Conservation (phyloP, 176 grass and related monocot genomes). For the Ananas comosus region DNA sequence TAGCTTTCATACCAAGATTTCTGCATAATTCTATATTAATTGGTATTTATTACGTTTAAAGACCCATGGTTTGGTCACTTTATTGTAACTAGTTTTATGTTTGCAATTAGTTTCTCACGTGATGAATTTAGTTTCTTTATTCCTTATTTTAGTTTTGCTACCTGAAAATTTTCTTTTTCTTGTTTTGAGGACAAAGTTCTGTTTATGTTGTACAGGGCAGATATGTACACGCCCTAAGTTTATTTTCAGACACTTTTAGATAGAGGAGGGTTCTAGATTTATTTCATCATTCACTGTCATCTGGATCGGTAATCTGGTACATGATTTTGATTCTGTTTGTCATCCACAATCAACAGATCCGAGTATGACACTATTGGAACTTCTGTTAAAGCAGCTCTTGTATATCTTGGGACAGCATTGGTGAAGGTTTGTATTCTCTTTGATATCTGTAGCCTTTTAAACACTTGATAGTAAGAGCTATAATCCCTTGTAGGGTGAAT, state of each 20-base stretch:
- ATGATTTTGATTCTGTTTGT: constrained; percentile 11
- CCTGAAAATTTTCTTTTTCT: too few species aligned
- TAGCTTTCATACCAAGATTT: too few species aligned
- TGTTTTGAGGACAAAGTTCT: too few species aligned
- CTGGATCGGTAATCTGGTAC: neutral
- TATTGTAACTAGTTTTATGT: too few species aligned
- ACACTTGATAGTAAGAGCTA: neutral
- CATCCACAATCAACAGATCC: constrained; percentile 35
- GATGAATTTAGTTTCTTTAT: too few species aligned
- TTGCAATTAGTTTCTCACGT: too few species aligned
- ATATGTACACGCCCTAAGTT: too few species aligned
- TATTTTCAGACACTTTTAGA: too few species aligned
- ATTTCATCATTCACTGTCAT: neutral
- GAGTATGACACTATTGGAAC: constrained; percentile 96
- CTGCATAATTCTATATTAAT: too few species aligned
- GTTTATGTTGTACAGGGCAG: too few species aligned
- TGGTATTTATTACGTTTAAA: neutral
- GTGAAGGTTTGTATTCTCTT: constrained; percentile 58
- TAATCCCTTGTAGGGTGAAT: neutral
- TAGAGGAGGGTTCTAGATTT: neutral
- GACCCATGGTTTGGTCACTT: too few species aligned
- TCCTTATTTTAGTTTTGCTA: too few species aligned
- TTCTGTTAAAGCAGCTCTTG: constrained; percentile 73
- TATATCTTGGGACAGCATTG: constrained; percentile 89
- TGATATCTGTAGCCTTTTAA: neutral